Conservation (phyloP, 306 rosid species). For the Erythrophleum fordii region DNA sequence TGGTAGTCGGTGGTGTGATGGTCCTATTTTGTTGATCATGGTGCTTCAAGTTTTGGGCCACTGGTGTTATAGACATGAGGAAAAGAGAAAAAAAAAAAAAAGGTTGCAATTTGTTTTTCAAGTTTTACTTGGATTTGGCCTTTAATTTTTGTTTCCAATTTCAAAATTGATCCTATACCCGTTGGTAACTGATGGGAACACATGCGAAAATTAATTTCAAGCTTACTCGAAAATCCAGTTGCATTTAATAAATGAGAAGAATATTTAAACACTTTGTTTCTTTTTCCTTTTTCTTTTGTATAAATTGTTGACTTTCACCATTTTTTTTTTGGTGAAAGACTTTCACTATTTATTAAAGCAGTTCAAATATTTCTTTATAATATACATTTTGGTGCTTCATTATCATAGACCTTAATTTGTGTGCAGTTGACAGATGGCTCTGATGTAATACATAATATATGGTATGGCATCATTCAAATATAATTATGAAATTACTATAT, state of each 20-base stretch:
- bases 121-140: not conserved
- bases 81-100: too few relatives aligned
- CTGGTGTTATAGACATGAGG: not conserved
- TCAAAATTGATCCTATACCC: slow-evolving; percentile 1
- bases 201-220: not conserved
- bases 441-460: too few relatives aligned
- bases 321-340: too few relatives aligned
- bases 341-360: not conserved
- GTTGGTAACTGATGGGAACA: not conserved
- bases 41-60: not conserved
- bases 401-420: not conserved
- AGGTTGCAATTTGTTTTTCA: not conserved
- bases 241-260: slow-evolving; percentile 17
- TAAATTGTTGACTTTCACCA: too few relatives aligned
- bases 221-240: slow-evolving; percentile 8
- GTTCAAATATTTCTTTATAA: not conserved
- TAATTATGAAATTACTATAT: not conserved
- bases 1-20: not conserved
- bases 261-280: slow-evolving; percentile 14
- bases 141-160: not conserved
- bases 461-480: not conserved
- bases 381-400: not conserved
- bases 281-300: not conserved
- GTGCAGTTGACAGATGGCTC: too few relatives aligned
- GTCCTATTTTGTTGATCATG: slow-evolving; percentile 6